Conservation (phyloP, 352 stramenopile genomes). For the Globisporangium ultimum region DNA sequence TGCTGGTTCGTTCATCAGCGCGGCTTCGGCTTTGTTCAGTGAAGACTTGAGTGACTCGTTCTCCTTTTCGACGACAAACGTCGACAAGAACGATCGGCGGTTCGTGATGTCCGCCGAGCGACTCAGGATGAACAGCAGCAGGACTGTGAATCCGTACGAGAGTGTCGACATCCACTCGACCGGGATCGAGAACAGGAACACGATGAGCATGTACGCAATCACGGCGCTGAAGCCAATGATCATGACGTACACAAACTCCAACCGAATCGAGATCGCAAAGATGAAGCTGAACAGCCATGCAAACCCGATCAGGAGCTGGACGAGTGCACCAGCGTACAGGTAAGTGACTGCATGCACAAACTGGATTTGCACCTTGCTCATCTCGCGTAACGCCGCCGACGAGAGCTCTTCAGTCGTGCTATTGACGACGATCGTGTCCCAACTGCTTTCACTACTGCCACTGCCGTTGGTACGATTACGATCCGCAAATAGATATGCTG, state of each 20-base stretch:
- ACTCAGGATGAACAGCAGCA: conserved; percentile 75
- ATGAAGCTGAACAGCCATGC: conserved; percentile 78
- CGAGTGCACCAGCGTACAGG: conserved; percentile 54
- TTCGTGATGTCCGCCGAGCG: conserved; percentile 79
- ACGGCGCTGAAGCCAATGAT: conserved; percentile 56
- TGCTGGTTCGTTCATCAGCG: conserved; percentile 76
- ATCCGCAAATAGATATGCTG: neutral
- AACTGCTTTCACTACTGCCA: conserved; percentile 22
- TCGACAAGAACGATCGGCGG: conserved; percentile 77
- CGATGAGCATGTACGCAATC: conserved; percentile 55
- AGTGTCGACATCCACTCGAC: conserved; percentile 73
- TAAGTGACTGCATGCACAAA: conserved; percentile 37
- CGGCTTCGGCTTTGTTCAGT: conserved; percentile 74
- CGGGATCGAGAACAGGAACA: conserved; percentile 48
- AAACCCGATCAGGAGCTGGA: conserved; percentile 67
- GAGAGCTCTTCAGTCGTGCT: conserved; percentile 8
- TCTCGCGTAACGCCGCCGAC: conserved; percentile 1
- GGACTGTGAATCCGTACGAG: conserved; percentile 51
- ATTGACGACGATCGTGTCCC: conserved; percentile 18
- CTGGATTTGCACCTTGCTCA: conserved; percentile 30
- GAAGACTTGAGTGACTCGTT: conserved; percentile 82
- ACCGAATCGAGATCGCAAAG: conserved; percentile 79
- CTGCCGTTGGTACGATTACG: neutral
- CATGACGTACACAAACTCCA: conserved; percentile 86
- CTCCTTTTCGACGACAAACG: conserved; percentile 82